A percentile compares a stretch with the other conserved stretches of the same genome.
phyloP scores from a whole-genome alignment of 441 rosid genomes.

The Jatropha podagrica region DNA sequence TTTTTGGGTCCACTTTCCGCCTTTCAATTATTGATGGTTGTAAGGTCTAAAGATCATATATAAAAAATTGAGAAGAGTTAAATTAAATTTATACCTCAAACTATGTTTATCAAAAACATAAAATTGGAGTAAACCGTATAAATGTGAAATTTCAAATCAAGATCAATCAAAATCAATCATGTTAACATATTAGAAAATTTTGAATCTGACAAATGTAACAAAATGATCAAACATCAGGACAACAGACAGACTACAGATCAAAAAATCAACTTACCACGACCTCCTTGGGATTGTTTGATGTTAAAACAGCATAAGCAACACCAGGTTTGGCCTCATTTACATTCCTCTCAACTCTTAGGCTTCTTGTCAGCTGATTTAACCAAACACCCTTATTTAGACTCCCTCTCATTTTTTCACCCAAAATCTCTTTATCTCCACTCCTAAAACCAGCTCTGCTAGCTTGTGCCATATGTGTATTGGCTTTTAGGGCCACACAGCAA shows the following conservation, averaged over 20 bases:
- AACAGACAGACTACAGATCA: background rate
- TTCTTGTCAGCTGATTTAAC: constrained; percentile 32
- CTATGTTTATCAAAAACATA: background rate
- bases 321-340: constrained; percentile 43
- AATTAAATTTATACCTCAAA: background rate
- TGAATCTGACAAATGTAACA: background rate
- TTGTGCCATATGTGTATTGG: constrained; percentile 37
- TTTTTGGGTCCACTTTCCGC: constrained; percentile 66
- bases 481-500: constrained; percentile 40
- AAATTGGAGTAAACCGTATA: background rate
- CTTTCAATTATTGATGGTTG: constrained; percentile 50
- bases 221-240: background rate
- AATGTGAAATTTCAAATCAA: background rate
- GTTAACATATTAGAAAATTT: background rate
- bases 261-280: constrained; percentile 46
- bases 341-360: constrained; percentile 34
- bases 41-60: constrained; percentile 40
- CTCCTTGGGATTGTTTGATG: constrained; percentile 52
- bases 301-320: constrained; percentile 49
- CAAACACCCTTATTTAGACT: constrained; percentile 32
- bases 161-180: background rate
- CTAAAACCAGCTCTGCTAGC: constrained; percentile 29
- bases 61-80: constrained; percentile 1
- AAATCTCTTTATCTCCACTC: constrained; percentile 45
- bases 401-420: constrained; percentile 59